Conservation (phyloP, 2,329 filamentous ascomycete genomes). For the Macrophomina phaseolina region DNA sequence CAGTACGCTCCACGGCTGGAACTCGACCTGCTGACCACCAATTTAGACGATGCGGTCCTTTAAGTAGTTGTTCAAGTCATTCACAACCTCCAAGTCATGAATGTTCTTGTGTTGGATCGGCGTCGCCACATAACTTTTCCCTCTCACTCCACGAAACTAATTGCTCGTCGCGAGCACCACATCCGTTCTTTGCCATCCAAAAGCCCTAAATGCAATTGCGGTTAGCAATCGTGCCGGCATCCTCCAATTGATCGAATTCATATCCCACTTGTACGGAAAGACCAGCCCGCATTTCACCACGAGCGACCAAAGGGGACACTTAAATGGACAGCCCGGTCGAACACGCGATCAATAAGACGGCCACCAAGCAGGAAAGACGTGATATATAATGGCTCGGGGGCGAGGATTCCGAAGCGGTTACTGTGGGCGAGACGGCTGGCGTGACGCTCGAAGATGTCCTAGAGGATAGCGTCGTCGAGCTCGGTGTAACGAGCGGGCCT, state of each 20-base stretch:
- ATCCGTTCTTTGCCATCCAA: not conserved
- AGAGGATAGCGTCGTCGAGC: not conserved
- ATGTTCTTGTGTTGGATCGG: not conserved
- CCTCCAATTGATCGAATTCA: not conserved
- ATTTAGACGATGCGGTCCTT: not conserved
- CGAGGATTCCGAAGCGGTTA: not conserved
- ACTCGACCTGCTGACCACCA: not conserved
- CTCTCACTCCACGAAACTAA: not conserved
- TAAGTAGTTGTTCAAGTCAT: not conserved
- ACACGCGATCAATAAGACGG: not conserved
- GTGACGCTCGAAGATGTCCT: not conserved
- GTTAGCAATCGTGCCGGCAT: not conserved
- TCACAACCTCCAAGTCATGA: not conserved
- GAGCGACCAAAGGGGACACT: not conserved
- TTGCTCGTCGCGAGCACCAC: not conserved
- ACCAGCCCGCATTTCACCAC: not conserved
- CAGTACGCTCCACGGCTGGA: not conserved
- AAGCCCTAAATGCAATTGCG: not conserved
- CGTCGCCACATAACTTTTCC: not conserved
- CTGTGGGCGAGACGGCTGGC: not conserved
- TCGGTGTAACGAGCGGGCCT: too few relatives aligned
- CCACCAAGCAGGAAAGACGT: not conserved
- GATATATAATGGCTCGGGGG: not conserved
- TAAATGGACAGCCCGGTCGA: not conserved
- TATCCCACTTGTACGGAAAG: not conserved